Percentiles rank a stretch among this genome's conserved stretches.
Evolutionary conservation across 768 basidiomycete genomes (phyloP).

Genomic region (Artomyces pyxidatus): DNA sequence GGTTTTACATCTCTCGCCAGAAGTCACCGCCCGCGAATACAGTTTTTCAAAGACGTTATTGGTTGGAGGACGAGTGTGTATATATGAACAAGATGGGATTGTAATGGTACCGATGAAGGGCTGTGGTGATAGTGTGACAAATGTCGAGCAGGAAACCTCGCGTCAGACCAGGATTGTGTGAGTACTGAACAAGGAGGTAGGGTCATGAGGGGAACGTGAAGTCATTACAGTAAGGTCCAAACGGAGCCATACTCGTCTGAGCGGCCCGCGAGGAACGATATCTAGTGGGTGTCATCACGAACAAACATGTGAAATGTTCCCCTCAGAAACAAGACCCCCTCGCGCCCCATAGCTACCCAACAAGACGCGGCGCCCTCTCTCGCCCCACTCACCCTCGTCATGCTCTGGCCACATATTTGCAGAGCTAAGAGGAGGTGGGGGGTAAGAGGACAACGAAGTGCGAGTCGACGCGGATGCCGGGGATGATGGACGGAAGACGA

Average conservation of each 20-base stretch:
- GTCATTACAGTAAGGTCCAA: background rate
- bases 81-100: no score
- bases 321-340: constrained; percentile 6
- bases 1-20: no score
- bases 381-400: constrained; percentile 50
- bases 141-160: background rate
- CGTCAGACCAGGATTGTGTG: background rate
- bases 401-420: constrained; percentile 18
- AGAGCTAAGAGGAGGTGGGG: constrained; percentile 41
- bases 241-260: background rate
- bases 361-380: constrained; percentile 67
- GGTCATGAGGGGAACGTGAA: background rate
- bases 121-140: no score
- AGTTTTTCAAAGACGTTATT: no score
- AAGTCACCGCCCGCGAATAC: no score
- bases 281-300: background rate
- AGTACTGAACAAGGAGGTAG: background rate
- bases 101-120: no score
- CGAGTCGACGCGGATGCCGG: constrained; percentile 11
- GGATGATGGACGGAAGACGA: constrained; percentile 7
- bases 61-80: no score
- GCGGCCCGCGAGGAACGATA: background rate
- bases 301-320: background rate
- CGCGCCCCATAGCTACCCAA: constrained; percentile 9
- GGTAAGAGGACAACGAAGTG: constrained; percentile 60